phyloP scores from a whole-genome alignment of 495 filamentous ascomycete genomes.

The Penicillium paradoxum region DNA sequence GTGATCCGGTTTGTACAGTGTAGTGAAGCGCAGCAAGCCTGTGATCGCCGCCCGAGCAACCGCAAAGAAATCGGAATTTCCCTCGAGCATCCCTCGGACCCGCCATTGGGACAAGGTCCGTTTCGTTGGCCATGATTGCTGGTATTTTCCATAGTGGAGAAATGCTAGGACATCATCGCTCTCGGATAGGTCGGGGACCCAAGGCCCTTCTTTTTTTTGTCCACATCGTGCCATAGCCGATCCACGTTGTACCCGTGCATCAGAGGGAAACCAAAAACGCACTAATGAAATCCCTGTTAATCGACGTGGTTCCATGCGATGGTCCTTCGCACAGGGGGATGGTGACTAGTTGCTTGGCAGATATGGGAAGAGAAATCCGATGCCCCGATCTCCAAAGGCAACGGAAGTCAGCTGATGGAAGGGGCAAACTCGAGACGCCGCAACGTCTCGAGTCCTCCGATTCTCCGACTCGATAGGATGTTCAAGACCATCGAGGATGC shows the following conservation, averaged over 20 bases:
- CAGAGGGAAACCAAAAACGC: slow-evolving; percentile 1
- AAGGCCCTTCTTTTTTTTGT: background rate
- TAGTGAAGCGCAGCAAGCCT: background rate
- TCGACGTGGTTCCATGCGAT: background rate
- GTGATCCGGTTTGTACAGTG: background rate
- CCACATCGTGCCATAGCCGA: background rate
- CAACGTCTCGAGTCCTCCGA: background rate
- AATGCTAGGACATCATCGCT: background rate
- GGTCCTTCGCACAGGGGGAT: background rate
- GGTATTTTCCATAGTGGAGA: slow-evolving; percentile 4
- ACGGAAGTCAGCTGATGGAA: background rate
- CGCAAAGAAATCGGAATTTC: background rate
- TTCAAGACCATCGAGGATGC: background rate
- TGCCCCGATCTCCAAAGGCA: background rate
- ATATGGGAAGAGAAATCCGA: background rate
- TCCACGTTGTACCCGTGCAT: background rate
- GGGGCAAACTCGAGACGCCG: background rate
- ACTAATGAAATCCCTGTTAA: background rate
- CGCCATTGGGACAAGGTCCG: background rate
- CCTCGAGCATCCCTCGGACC: background rate
- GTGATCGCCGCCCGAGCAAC: slow-evolving; percentile 2
- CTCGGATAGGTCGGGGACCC: slow-evolving; percentile 5
- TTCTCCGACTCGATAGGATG: background rate
- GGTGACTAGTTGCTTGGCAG: background rate
- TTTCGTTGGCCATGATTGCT: slow-evolving; percentile 1